Percentiles rank a stretch among this genome's conserved stretches.
Evolutionary conservation across 306 rosid species (phyloP).

Genomic region (Oxytropis ochrocephala): DNA sequence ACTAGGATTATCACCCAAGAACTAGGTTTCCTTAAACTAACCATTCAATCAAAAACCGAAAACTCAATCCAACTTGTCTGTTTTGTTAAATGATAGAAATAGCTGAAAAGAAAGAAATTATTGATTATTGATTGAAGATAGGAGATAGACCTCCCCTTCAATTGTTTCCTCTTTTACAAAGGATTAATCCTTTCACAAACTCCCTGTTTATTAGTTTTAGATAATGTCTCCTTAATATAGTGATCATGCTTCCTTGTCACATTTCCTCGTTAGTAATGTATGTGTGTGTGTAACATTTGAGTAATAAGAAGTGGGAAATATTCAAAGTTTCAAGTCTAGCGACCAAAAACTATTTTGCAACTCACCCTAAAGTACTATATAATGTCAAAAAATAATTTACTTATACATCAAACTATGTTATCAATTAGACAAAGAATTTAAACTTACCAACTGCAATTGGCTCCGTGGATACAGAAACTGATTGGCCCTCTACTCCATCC

Average conservation of each 20-base stretch:
- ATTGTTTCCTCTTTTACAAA: neutral
- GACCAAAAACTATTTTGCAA: neutral
- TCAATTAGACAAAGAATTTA: neutral
- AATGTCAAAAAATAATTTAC: constrained; percentile 4
- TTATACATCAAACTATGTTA: neutral
- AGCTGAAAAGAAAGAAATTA: neutral
- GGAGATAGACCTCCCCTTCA: neutral
- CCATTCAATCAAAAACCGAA: neutral
- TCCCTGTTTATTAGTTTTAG: no score
- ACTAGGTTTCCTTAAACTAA: neutral
- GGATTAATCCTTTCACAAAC: neutral
- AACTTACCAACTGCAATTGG: constrained; percentile 89
- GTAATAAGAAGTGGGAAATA: no score
- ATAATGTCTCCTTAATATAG: no score
- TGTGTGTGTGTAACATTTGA: no score
- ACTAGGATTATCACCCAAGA: neutral
- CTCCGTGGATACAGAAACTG: constrained; percentile 90
- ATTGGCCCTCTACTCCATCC: constrained; percentile 88
- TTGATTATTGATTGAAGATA: neutral
- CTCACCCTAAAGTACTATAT: neutral
- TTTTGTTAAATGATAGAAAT: neutral
- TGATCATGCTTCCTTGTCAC: no score
- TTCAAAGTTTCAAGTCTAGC: neutral
- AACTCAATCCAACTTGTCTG: neutral
- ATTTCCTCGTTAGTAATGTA: no score